Evolutionary conservation across 179 eudicot species (phyloP), one percentile per base, ranked within the genome.

Genomic region (Actinidia arguta): DNA sequence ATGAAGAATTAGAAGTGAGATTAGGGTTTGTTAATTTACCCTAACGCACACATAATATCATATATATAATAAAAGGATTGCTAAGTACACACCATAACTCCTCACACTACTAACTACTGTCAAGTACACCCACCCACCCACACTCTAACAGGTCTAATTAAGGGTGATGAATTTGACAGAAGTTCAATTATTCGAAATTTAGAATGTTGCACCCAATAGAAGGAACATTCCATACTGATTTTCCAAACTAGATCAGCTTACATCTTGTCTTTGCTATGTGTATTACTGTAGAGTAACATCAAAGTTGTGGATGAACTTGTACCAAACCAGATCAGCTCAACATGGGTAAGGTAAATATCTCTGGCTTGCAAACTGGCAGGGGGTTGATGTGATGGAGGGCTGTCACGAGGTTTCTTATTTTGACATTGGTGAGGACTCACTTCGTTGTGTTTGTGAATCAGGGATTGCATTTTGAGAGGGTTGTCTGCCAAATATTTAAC

Each of bases 241-340:
- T 63, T 63, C 46, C 47, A 36, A 11, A 31, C 36, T 31, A 31
- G 36, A 31, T 76, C 5, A 44, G 67, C 48, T 71, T 72, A 64
- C 67, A 52, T 72, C 17, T 39, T n/a, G 42, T 76, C 16, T 62
- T 59, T 11, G 18, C 12, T 55, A 2, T 50, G 3, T 55, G 16
- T 50, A 48, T 71, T 56, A 31, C 72, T 87, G 83, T 94, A 94
- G 99, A 55, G 31, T 77, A 91, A 91, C 87, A 96, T 96, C 85
- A 88, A 80, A 88, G 82, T 96, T 67, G 96, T 96, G 17, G 93
- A 94, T 81, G 98, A 96, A 89, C 89, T 87, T 54, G 91, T 96
- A 50, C 94, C 96, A 51, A 96, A 94, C 79, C 93, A 91, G 70
- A 92, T 96, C 75, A 96, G 98, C 80, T 96, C 99, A 48, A 94